phyloP scores from a whole-genome alignment of 2,329 filamentous ascomycete species.

The Colletotrichum magnum region DNA sequence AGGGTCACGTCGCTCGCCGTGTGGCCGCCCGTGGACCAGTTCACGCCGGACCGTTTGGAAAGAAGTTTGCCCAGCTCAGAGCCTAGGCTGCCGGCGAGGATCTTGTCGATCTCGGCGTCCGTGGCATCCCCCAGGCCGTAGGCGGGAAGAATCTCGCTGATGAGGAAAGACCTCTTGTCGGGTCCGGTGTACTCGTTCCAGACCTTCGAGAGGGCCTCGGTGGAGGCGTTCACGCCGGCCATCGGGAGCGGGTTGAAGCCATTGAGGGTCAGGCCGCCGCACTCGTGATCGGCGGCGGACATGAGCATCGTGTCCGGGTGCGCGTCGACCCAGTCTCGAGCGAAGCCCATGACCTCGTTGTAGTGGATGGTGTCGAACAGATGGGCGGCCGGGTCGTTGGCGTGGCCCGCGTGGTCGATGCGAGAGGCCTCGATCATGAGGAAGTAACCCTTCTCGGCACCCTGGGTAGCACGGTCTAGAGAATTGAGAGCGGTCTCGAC shows the following conservation, averaged over 20 bases:
- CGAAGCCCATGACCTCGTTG: constrained; percentile 53
- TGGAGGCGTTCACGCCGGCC: constrained; percentile 47
- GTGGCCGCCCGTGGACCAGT: constrained; percentile 46
- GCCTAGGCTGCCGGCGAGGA: constrained; percentile 46
- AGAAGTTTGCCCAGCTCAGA: constrained; percentile 49
- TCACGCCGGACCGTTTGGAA: constrained; percentile 40
- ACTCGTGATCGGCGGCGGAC: constrained; percentile 57
- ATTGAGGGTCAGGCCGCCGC: constrained; percentile 54
- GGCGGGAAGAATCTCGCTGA: constrained; percentile 47
- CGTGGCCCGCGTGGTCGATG: constrained; percentile 58
- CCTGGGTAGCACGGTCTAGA: constrained; percentile 51
- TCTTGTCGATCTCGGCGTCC: constrained; percentile 46
- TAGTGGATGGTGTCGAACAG: constrained; percentile 59
- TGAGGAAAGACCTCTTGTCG: constrained; percentile 48
- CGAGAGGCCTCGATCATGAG: constrained; percentile 56
- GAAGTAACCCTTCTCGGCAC: constrained; percentile 54
- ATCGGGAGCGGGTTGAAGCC: constrained; percentile 53
- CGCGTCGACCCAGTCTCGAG: constrained; percentile 56
- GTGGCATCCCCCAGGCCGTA: constrained; percentile 51
- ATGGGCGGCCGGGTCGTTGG: constrained; percentile 68
- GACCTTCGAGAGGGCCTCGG: constrained; percentile 47
- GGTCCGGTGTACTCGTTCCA: constrained; percentile 48
- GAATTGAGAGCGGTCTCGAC: constrained; percentile 53
- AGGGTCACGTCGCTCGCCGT: constrained; percentile 52
- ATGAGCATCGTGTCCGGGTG: constrained; percentile 55